These are phyloP conservation scores for Acanthamoeba quina DNA, from an alignment of 208 protist genomes.

Conservation along the genomic window DNA sequence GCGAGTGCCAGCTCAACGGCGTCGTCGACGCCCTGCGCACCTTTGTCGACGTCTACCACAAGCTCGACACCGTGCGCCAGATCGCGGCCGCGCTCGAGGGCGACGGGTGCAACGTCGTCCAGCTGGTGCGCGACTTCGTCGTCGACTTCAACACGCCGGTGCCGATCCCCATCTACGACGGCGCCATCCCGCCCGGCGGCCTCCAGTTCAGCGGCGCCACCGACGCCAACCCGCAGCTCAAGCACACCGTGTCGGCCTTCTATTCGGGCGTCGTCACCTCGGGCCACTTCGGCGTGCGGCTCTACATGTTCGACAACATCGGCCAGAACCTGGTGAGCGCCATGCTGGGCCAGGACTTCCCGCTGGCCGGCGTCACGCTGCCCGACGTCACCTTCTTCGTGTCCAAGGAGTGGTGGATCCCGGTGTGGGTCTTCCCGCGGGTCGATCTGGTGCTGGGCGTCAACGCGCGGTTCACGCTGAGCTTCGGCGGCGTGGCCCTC, in stretches of 20 bases:
- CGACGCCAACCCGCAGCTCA: background rate
- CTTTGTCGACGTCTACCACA: background rate
- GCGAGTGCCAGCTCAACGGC: constrained; percentile 2
- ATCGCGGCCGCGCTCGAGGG: background rate
- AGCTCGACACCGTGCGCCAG: background rate
- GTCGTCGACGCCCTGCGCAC: constrained; percentile 24
- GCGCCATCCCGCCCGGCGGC: constrained; percentile 32
- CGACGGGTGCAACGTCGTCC: constrained; percentile 56
- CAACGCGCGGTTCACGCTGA: background rate
- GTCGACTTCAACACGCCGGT: constrained; percentile 21
- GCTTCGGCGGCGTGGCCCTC: constrained; percentile 43
- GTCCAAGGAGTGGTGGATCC: constrained; percentile 22
- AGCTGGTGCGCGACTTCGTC: constrained; percentile 14
- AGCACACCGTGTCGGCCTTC: background rate
- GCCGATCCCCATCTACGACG: background rate
- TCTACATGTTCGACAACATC: constrained; percentile 58
- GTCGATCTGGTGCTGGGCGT: constrained; percentile 41
- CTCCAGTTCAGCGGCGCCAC: constrained; percentile 1
- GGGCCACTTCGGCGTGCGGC: constrained; percentile 38
- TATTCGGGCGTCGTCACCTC: background rate
- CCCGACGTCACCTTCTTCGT: constrained; percentile 32
- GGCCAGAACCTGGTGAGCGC: constrained; percentile 4
- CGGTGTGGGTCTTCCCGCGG: constrained; percentile 10
- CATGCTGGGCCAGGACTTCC: constrained; percentile 45
- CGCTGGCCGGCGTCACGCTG: constrained; percentile 58